Base-by-base conservation (phyloP, 2,329 filamentous ascomycete species). In the Cordyceps militaris region DNA sequence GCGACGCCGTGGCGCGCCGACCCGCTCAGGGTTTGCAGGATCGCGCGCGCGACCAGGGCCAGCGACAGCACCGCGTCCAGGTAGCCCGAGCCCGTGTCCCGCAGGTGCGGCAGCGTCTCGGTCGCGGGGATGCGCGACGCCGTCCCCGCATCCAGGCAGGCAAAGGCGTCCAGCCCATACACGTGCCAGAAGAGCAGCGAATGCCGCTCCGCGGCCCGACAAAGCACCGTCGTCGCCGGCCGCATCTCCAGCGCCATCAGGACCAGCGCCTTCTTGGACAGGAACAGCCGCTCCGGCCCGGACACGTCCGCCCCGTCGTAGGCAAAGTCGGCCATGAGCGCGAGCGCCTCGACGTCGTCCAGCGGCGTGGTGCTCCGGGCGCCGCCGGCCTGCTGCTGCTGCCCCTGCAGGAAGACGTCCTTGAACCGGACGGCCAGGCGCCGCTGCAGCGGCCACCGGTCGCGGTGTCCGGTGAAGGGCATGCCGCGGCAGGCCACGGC, bases 401-500 rank as follows among this genome's bases (percentile, higher is more conserved):
- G 62, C 4, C 54, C 46, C 4, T 58, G 57, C 9, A 67, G 59
- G 36, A 65, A 66, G 3, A 57, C 43, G 19, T 62, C 54, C 44
- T 62, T 61, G 59, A 66, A 66, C 28, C 62, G 56, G 28, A 10
- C n/a, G 3, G 63, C 64, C 47, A 66, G 59, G 10, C 55, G 61
- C 43, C 63, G 58, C 50, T 66, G 64, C 49, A 62, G 44, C 1
- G 57, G 23, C 65, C 64, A 66, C 43, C 60, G 63, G 21, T 59
- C 49, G 10, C 50, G 21, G 14, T 55, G 21, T 16, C 44, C 19
- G 6, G 59, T 63, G 53, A 64, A 67, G 4, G 62, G 60, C 38
- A 66, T 58, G 0, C 66, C 66, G 11, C 64, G 61, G 47, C 64
- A 66, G 26, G 63, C 64, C 10, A 66, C 56, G 2, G 66, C 65